Percentiles rank a stretch among this genome's conserved stretches.
Conservation (phyloP, 495 filamentous ascomycete genomes). For the Penicillium parvum region DNA sequence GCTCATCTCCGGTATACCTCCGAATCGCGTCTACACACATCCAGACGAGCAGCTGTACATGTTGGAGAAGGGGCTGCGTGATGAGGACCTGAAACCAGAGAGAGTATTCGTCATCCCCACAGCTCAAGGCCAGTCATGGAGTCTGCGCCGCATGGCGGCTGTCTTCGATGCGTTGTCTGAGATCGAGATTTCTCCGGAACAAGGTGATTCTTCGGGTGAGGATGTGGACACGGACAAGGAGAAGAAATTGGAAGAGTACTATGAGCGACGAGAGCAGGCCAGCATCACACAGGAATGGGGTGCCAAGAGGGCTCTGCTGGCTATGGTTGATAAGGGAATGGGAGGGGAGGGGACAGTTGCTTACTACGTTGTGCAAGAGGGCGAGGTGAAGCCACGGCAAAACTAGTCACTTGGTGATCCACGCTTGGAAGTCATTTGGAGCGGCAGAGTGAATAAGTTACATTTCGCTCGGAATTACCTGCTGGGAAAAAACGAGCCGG, state of each 20-base stretch:
- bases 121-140: slow-evolving; percentile 79
- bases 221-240: slow-evolving; percentile 22
- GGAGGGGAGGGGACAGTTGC: slow-evolving; percentile 86
- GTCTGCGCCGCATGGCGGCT: slow-evolving; percentile 63
- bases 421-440: neutral
- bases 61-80: slow-evolving; percentile 51
- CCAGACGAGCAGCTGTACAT: slow-evolving; percentile 86
- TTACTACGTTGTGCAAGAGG: slow-evolving; percentile 94
- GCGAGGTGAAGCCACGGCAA: slow-evolving; percentile 91
- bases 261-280: slow-evolving; percentile 32
- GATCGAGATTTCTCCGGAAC: neutral
- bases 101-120: slow-evolving; percentile 86
- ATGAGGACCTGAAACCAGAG: slow-evolving; percentile 51
- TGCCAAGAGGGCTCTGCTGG: slow-evolving; percentile 72
- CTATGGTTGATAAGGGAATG: slow-evolving; percentile 59
- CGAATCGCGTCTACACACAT: slow-evolving; percentile 80
- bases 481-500: slow-evolving; percentile 6
- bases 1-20: slow-evolving; percentile 83
- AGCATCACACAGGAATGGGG: slow-evolving; percentile 36
- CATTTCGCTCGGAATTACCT: slow-evolving; percentile 11
- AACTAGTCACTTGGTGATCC: slow-evolving; percentile 51
- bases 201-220: neutral
- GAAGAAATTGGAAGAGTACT: slow-evolving; percentile 33
- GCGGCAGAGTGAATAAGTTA: neutral
- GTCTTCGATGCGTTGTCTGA: slow-evolving; percentile 71